phyloP scores from a whole-genome alignment of 805 yeast species.

The Groenewaldozyma tartarivorans region DNA sequence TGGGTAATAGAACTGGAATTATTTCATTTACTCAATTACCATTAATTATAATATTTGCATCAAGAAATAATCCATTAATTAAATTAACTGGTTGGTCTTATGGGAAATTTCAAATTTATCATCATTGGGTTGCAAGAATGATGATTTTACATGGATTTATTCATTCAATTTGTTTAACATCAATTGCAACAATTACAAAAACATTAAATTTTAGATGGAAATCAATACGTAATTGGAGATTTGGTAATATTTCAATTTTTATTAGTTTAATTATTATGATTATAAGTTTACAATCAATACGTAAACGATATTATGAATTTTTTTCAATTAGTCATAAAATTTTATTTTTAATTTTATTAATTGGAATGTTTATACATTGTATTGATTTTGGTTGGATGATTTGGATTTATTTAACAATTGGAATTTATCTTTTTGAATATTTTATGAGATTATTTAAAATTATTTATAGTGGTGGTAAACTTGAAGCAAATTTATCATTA shows the following conservation, averaged over 20 bases:
- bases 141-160: constrained; percentile 18
- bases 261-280: constrained; percentile 31
- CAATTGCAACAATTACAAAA: constrained; percentile 10
- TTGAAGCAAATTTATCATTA: constrained; percentile 4
- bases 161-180: constrained; percentile 18
- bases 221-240: constrained; percentile 26
- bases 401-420: constrained; percentile 33
- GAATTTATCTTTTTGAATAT: constrained; percentile 10
- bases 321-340: constrained; percentile 41
- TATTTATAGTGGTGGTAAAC: constrained; percentile 3
- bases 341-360: constrained; percentile 34
- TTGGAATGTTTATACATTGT: constrained; percentile 50
- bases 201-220: constrained; percentile 20
- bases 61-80: constrained; percentile 60
- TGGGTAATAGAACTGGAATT: constrained; percentile 18
- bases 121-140: constrained; percentile 30
- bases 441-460: constrained; percentile 5
- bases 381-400: constrained; percentile 40
- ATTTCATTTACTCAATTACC: constrained; percentile 22
- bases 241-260: constrained; percentile 38
- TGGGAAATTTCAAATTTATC: constrained; percentile 52
- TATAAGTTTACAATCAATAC: constrained; percentile 41
- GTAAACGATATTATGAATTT: constrained; percentile 46
- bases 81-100: constrained; percentile 53
- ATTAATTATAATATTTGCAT: constrained; percentile 37